Evolutionary conservation across 768 basidiomycete species (phyloP), one percentile per base, ranked within the genome.

Genomic region (Boletus tomentosulus): DNA sequence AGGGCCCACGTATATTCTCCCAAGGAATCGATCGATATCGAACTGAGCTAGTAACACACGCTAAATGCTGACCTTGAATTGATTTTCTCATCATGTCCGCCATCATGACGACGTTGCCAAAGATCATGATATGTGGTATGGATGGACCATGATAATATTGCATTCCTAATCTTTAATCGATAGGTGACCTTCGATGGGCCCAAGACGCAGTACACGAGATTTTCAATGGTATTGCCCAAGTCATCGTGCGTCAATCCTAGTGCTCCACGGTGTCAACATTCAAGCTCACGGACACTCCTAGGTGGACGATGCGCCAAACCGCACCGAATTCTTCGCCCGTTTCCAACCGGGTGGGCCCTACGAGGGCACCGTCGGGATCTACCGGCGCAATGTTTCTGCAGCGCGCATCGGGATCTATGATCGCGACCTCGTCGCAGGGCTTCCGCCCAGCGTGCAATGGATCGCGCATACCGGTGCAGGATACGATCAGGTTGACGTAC

Each of bases 401-500:
- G 64, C 68, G 50, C 70, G 67, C 46, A 75, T 81, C 51, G 80
- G 79, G 15, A 61, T 74, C 22, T 82, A 78, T 48, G 79, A 85
- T 59, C 65, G 68, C 27, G 78, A 75, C 35, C 69, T 85, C 43
- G 66, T 96, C 57, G 68, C 76, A 38, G 80, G 76, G 0, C 75
- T 95, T 3, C 83, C 90, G 1, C 51, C 75, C 1, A 76, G 75
- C 25, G 78, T 93, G 47, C 83, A 83, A 66, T 92, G 87, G 85
- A 89, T 94, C 64, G 87, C 86, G 2, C 90, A 91, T 66, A 92
- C 90, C 51, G 92, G 89, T 15, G 90, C 92, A 0, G 92, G 93
- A 0, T 96, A 93, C 64, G 89, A 96, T 67, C 80, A 83, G 42
- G 82, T 95, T 53, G 86, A 93, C 62, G 82, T 92, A 11, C 72